phyloP scores from a whole-genome alignment of 352 stramenopile genomes.

The Halophytophthora polymorphica region DNA sequence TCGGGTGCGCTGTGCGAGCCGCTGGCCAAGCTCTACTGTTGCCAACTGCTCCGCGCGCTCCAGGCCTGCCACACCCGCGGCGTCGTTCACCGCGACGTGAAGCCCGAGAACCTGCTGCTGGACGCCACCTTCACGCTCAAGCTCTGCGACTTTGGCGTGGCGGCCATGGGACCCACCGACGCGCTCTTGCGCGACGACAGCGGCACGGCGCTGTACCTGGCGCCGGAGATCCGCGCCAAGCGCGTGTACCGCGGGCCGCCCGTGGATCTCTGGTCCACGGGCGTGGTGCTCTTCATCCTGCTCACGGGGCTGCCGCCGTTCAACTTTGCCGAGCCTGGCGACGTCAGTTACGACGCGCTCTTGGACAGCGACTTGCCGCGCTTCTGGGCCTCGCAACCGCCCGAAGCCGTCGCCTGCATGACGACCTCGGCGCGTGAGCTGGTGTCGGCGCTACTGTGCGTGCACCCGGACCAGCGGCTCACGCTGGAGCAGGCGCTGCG shows the following conservation, averaged over 20 bases:
- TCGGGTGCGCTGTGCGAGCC: constrained; percentile 57
- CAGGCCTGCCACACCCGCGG: constrained; percentile 67
- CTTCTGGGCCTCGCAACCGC: constrained; percentile 57
- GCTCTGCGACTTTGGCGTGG: constrained; percentile 93
- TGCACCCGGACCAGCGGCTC: constrained; percentile 57
- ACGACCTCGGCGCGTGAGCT: constrained; percentile 62
- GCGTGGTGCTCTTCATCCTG: constrained; percentile 91
- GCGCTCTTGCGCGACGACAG: constrained; percentile 50
- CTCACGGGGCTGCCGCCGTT: constrained; percentile 88
- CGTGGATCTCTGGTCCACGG: constrained; percentile 87
- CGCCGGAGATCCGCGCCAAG: constrained; percentile 67
- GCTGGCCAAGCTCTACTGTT: constrained; percentile 68
- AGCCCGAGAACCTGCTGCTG: constrained; percentile 90
- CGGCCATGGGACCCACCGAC: constrained; percentile 49
- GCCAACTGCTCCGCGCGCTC: constrained; percentile 67
- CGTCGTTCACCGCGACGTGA: constrained; percentile 87
- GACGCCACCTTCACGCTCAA: constrained; percentile 82
- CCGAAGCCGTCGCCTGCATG: constrained; percentile 31
- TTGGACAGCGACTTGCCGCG: constrained; percentile 40
- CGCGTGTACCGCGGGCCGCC: constrained; percentile 67
- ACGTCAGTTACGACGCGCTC: constrained; percentile 78
- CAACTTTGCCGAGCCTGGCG: constrained; percentile 58
- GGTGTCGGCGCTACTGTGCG: constrained; percentile 61
- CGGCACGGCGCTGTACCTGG: constrained; percentile 87
- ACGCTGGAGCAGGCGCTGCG: constrained; percentile 49